Conservation (phyloP, 805 yeast species). For the Candida germanica region DNA sequence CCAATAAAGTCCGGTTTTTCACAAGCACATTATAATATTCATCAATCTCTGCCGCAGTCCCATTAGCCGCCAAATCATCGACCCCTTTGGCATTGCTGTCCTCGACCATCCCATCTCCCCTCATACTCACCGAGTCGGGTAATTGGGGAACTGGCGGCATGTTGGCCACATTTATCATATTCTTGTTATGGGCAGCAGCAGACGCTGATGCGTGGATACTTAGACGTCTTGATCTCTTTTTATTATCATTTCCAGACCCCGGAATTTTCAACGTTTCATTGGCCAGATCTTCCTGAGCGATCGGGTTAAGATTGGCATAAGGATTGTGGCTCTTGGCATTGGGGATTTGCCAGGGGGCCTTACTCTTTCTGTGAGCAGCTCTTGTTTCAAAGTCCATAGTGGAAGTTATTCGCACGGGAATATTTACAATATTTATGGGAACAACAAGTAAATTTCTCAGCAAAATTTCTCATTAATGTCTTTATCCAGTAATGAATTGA, state of each 20-base stretch:
- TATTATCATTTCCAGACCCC: slow-evolving; percentile 7
- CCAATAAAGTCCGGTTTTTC: slow-evolving; percentile 48
- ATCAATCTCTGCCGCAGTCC: slow-evolving; percentile 71
- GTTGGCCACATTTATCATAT: slow-evolving; percentile 21
- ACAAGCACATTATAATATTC: slow-evolving; percentile 57
- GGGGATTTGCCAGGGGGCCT: slow-evolving; percentile 40
- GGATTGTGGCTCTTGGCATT: slow-evolving; percentile 20
- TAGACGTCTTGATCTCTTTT: slow-evolving; percentile 22
- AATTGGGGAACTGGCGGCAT: slow-evolving; percentile 32
- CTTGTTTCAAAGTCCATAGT: slow-evolving; percentile 30
- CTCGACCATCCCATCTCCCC: neutral
- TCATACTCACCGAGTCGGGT: slow-evolving; percentile 3
- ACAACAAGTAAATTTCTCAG: too few species aligned
- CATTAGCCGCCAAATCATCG: slow-evolving; percentile 48
- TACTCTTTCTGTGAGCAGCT: slow-evolving; percentile 36
- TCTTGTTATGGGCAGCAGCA: slow-evolving; percentile 24
- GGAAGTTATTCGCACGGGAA: too few species aligned
- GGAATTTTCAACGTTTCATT: slow-evolving; percentile 3
- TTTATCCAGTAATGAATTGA: slow-evolving; percentile 76
- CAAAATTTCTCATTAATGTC: slow-evolving; percentile 69
- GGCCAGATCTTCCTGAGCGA: slow-evolving; percentile 9
- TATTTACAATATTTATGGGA: too few species aligned
- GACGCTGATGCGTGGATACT: slow-evolving; percentile 40
- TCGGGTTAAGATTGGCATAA: slow-evolving; percentile 23
- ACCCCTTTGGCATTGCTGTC: slow-evolving; percentile 4